Conservation (phyloP, 1,284 basidiomycete species). For the Inonotus hispidus region DNA sequence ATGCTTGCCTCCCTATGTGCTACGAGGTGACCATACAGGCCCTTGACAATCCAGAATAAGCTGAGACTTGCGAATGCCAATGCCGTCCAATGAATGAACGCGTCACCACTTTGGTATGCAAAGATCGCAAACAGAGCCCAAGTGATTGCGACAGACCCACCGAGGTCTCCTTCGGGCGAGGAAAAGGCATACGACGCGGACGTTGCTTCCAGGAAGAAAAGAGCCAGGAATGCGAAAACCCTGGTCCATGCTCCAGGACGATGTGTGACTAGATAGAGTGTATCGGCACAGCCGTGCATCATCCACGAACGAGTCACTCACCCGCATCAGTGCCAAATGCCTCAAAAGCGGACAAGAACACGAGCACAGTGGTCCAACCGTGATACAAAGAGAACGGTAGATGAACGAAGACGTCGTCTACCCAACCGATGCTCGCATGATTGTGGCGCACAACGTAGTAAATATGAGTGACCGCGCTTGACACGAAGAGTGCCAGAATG, state of each 20-base stretch:
- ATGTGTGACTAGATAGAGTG: conserved; percentile 41
- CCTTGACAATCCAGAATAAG: conserved; percentile 79
- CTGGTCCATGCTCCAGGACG: conserved; percentile 86
- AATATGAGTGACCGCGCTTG: conserved; percentile 80
- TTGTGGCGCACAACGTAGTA: conserved; percentile 90
- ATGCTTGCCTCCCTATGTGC: conserved; percentile 40
- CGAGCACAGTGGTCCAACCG: conserved; percentile 91
- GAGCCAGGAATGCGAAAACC: conserved; percentile 86
- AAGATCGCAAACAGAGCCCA: conserved; percentile 85
- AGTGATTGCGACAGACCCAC: conserved; percentile 79
- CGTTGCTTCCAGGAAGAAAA: conserved; percentile 95
- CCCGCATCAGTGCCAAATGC: conserved; percentile 74
- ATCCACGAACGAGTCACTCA: neutral
- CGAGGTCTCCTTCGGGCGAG: conserved; percentile 84
- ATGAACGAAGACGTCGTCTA: conserved; percentile 78
- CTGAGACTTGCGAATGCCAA: conserved; percentile 84
- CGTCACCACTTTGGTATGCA: conserved; percentile 53
- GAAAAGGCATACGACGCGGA: conserved; percentile 90
- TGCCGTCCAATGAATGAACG: conserved; percentile 87
- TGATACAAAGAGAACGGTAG: conserved; percentile 92
- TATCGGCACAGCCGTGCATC: neutral
- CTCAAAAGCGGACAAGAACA: conserved; percentile 84
- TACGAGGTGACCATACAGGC: conserved; percentile 46
- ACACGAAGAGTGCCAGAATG: conserved; percentile 78
- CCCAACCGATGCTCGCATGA: conserved; percentile 56